Conservation (phyloP, 306 rosid species). For the Trifolium subterraneum region DNA sequence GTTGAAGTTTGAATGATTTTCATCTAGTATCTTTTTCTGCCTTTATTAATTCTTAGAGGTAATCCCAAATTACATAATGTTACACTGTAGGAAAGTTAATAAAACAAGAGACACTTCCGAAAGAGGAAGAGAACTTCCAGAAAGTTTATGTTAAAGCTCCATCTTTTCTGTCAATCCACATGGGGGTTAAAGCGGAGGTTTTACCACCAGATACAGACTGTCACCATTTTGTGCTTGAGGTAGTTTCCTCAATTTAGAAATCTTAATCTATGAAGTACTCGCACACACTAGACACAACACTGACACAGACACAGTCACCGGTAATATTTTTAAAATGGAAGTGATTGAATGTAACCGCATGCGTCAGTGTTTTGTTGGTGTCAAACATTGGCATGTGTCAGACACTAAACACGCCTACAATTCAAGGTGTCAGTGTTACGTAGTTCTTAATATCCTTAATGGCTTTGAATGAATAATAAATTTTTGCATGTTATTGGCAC, state of each 20-base stretch:
- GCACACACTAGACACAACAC: neutral
- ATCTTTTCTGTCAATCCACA: slow-evolving; percentile 95
- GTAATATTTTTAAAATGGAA: too few species aligned
- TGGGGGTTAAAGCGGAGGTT: slow-evolving; percentile 95
- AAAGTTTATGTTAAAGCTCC: slow-evolving; percentile 90
- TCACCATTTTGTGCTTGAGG: slow-evolving; percentile 98
- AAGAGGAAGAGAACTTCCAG: slow-evolving; percentile 92
- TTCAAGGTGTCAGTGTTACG: neutral
- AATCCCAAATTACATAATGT: slow-evolving; percentile 33
- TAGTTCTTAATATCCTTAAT: slow-evolving; percentile 11
- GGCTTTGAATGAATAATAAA: slow-evolving; percentile 32
- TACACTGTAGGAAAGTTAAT: slow-evolving; percentile 69
- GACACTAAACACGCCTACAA: neutral
- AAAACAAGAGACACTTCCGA: slow-evolving; percentile 69
- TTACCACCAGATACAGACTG: slow-evolving; percentile 92
- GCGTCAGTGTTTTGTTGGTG: neutral
- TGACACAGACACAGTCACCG: neutral
- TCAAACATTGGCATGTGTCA: neutral
- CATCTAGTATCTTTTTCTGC: slow-evolving; percentile 31
- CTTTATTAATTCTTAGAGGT: slow-evolving; percentile 23
- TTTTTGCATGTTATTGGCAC: slow-evolving; percentile 18
- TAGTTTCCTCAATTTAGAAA: slow-evolving; percentile 42
- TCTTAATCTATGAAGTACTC: neutral
- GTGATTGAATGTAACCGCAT: neutral
- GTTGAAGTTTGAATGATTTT: slow-evolving; percentile 35